Evolutionary conservation across 805 yeast species (phyloP), one percentile per base, ranked within the genome.

Genomic region (Candida endomychidarum): DNA sequence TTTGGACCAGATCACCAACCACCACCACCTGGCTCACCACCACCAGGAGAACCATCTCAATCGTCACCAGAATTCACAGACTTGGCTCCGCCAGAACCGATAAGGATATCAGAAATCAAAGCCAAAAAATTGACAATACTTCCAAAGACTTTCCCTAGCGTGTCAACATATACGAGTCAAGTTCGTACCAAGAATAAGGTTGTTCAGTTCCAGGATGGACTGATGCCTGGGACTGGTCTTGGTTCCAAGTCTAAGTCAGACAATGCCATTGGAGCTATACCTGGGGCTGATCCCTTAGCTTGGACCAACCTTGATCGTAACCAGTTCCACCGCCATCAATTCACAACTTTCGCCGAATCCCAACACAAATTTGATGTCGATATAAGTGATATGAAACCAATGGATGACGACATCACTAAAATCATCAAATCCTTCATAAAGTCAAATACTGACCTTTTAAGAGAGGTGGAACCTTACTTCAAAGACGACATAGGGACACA

Each of bases 381-480:
- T 10, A 24, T 37, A 9, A 29, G 29, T 6, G 19, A 11, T 15
- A 37, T 22, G 28, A 29, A n/a, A 14, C 31, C 34, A 11, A 25
- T 37, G 40, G 34, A 37, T 15, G 34, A 28, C 5, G 34, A 37
- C n/a, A 12, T 37, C 8, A 28, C 28, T 3, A 8, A 20, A 8
- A 37, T 37, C 6, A 11, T 37, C 12, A 21, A 29, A 15, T n/a
- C 12, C 10, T 29, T 37, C 16, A n/a, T 37, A 5, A 22, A 17
- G 3, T 28, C 40, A 3, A 17, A 37, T 15, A 12, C 28, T 15
- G 17, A 15, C 4, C 2, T 35, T 8, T 24, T 23, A 16, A 38
- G 46, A 16, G 66, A 61, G 29, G 24, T 61, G 3, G 38, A 55
- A 4, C 60, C 60, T 1, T 60, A 53, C 37, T 53, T 61, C 37